Conservation (phyloP, 139 green algal genomes). For the Chlamydomonas sp. region DNA sequence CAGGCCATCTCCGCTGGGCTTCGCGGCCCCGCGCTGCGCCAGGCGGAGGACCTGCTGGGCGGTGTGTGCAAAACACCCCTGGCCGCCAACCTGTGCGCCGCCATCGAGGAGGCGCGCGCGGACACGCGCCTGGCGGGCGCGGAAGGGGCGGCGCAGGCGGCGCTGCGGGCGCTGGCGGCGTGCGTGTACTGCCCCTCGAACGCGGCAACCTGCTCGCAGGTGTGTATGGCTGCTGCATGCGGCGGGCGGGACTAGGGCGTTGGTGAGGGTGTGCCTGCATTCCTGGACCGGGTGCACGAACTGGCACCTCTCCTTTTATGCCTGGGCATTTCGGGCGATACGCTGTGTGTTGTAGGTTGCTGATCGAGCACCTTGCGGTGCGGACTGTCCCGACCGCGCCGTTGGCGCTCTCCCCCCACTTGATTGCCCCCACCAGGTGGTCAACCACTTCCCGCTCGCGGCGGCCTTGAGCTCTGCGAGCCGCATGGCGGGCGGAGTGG, state of each 20-base stretch:
- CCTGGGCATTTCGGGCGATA: too few species aligned
- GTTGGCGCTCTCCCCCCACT: too few species aligned
- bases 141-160: conserved; percentile 23
- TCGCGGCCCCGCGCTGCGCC: conserved; percentile 56
- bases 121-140: conserved; percentile 20
- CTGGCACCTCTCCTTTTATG: too few species aligned
- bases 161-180: conserved; percentile 32
- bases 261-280: too few species aligned
- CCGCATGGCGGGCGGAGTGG: not conserved
- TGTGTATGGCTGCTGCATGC: too few species aligned
- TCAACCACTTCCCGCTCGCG: conserved; percentile 49
- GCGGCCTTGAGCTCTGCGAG: conserved; percentile 9
- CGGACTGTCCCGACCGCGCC: too few species aligned
- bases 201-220: not conserved
- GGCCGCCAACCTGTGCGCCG: conserved; percentile 54
- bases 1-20: conserved; percentile 30
- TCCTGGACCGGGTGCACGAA: too few species aligned
- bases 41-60: conserved; percentile 52
- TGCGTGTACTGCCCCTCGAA: conserved; percentile 29
- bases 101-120: conserved; percentile 56
- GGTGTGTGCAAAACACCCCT: conserved; percentile 33
- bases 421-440: not conserved
- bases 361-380: too few species aligned
- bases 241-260: too few species aligned
- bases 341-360: too few species aligned